These are phyloP conservation scores for Rhexocercosporidium sp. DNA, from an alignment of 2,329 filamentous ascomycete species.

Conservation along the genomic window DNA sequence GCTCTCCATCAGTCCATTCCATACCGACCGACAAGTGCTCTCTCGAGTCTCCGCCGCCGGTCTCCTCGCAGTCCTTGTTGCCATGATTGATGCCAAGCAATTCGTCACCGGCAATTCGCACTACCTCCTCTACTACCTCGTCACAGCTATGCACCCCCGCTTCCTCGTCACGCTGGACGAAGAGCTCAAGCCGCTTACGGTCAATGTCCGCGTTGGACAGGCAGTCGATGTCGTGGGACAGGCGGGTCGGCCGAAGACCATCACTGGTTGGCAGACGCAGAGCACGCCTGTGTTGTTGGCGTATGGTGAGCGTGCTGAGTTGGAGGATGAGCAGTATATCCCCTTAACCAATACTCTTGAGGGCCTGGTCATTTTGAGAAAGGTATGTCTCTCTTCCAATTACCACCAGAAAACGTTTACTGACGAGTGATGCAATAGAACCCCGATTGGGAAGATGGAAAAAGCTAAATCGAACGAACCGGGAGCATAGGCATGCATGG, in stretches of 20 bases:
- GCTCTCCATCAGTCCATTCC: constrained; percentile 95
- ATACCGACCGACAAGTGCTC: constrained; percentile 94
- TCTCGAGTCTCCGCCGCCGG: constrained; percentile 90
- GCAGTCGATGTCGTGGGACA: constrained; percentile 98
- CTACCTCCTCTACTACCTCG: constrained; percentile 96
- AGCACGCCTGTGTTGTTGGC: constrained; percentile 95
- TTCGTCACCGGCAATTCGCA: constrained; percentile 73
- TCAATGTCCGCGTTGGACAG: constrained; percentile 96
- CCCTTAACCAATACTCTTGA: constrained; percentile 90
- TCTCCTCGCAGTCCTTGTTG: constrained; percentile 85
- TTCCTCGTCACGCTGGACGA: constrained; percentile 97
- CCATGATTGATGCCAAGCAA: constrained; percentile 94
- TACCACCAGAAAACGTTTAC: not conserved
- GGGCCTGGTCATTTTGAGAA: constrained; percentile 93
- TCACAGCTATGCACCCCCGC: constrained; percentile 94
- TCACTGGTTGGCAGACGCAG: constrained; percentile 99
- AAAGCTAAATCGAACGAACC: constrained; percentile 43
- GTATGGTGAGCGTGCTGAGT: constrained; percentile 93
- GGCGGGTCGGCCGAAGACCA: constrained; percentile 96
- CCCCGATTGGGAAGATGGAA: constrained; percentile 59
- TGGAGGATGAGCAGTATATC: constrained; percentile 98
- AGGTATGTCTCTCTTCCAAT: constrained; percentile 65
- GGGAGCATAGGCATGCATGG: constrained; percentile 20
- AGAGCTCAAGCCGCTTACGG: constrained; percentile 88
- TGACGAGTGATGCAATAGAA: constrained; percentile 50